Base-by-base conservation (phyloP, 1,284 basidiomycete species). In the Apiotrichum gamsii region DNA sequence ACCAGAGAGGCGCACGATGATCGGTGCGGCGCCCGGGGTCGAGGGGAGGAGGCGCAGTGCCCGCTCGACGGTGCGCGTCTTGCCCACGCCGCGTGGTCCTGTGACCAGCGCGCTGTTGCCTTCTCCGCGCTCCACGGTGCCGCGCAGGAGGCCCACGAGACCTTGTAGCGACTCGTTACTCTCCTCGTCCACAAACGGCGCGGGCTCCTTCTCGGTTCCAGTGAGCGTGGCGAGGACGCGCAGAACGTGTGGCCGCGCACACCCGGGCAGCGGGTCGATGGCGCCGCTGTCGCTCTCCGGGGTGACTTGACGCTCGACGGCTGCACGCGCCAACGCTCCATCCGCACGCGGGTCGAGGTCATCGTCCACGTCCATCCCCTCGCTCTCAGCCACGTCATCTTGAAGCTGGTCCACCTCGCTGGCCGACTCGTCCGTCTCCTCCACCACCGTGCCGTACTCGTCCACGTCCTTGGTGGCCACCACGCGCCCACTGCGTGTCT, bases 71-170 rank as follows among this genome's bases (percentile, higher is more conserved):
- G 65, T 69, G 66, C 69, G 43, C 1, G 85, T 83, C 74, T 94
- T 93, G 18, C 90, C 90, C 55, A 83, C 85, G 13, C 87, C 87
- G 48, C 82, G 76, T 3, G 88, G 83, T 8, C 90, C 90, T 30
- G 90, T 76, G 5, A 94, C 64, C 45, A 94, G 75, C 60, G 88
- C 91, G 51, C 88, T 90, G 58, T 94, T 94, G 4, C 90, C 90
- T 74, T 94, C 90, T 3, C 84, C 85, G 28, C 88, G 80, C 23
- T 75, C 72, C 2, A 85, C 77, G 1, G 87, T 88, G 3, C 88
- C 89, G 19, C 72, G 67, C 5, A 93, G 72, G 20, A 94, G 70
- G 39, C 79, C 77, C 1, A 72, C 62, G 5, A 94, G 67, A 39
- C 64, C 63, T 35, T 59, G 54, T 28, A 72, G 46, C 8, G 65